Base-by-base conservation (phyloP, 306 rosid genomes). In the Cucurbita ficifolia region DNA sequence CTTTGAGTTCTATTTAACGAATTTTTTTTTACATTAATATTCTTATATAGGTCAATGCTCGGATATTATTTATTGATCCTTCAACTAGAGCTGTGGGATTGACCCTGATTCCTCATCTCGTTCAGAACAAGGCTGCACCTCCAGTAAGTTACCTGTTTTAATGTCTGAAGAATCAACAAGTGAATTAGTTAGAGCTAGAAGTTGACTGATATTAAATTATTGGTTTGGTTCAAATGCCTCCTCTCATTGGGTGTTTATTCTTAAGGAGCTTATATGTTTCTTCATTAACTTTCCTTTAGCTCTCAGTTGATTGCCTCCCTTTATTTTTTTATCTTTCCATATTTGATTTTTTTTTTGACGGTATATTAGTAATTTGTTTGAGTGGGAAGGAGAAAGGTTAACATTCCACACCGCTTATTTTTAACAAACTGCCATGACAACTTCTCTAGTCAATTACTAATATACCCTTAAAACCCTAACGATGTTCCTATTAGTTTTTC, bases 41-140 rank as follows among this genome's bases (percentile, higher is more conserved):
- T 79, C 54, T 82, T 76, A 42, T 85, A 18, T 74, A 94, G 98
- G 90, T 88, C 78, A 77, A 83, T 84, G 91, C 95, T 70, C 92
- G 97, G 79, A 85, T 94, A 81, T 76, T 94, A 76, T 94, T 94
- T 80, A 80, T 94, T 78, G 96, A 94, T 83, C 97, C 99, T 40
- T 86, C 89, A 69, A 87, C 87, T 43, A 91, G 96, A 85, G 95
- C 97, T 65, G 86, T 94, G 81, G 99, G 99, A 61, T 86, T 94
- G 96, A 94, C 99, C 18, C 75, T 94, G 80, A 91, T 88, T 87
- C 89, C 91, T 16, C 88, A 91, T 86, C 97, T 94, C 74, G 83
- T 94, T 84, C 89, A 78, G 74, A 85, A 89, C 86, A 91, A 73
- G 83, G 80, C 91, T 54, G 91, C 95, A 76, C 88, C 91, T 78